Base-by-base conservation (phyloP, 352 stramenopile species). In the Globisporangium rhizosaccharum region DNA sequence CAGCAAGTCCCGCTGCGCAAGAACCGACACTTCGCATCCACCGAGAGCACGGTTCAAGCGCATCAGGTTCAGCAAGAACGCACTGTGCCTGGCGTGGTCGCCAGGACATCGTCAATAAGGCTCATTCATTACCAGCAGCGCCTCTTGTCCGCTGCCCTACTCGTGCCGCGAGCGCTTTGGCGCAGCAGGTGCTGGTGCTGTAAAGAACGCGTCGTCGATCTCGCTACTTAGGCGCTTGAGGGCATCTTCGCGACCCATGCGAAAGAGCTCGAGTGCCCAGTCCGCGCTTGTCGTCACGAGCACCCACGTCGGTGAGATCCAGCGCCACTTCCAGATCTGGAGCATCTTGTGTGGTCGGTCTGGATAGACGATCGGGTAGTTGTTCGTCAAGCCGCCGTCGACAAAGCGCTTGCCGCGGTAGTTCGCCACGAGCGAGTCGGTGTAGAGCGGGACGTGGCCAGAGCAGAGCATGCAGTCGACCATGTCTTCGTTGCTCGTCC, bases 251-350 rank as follows among this genome's bases (percentile, higher is more conserved):
- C 82, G 82, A 17, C 82, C 82, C 82, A 88, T 90, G 56, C 85
- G 70, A 57, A 92, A 92, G 45, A 90, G 61, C 53, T 88, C 65
- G 45, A 79, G 71, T 3, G 82, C 84, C 84, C 84, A 90, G 59
- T 87, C 81, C 5, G 76, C 72, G 60, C 83, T 80, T 2, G 81
- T 93, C 20, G 77, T 90, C 53, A 93, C 76, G 28, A 91, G 73
- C 17, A 93, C 41, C 81, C 81, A 93, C 42, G 82, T 79, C 15
- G 83, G 83, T 41, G 67, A 72, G 67, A 93, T 79, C 75, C 81
- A 87, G 53, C 83, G 79, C 83, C 83, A 91, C 52, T 90, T 87
- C 73, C 79, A 86, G 70, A 93, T 87, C 66, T 93, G 81, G 54
- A 93, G 86, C 56, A 91, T 79, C 57, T 89, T 87, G 63, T 88